Percentiles rank a stretch among this genome's conserved stretches.
phyloP scores from a whole-genome alignment of 345 rosid genomes.

The Psidium friedrichsthalianum region DNA sequence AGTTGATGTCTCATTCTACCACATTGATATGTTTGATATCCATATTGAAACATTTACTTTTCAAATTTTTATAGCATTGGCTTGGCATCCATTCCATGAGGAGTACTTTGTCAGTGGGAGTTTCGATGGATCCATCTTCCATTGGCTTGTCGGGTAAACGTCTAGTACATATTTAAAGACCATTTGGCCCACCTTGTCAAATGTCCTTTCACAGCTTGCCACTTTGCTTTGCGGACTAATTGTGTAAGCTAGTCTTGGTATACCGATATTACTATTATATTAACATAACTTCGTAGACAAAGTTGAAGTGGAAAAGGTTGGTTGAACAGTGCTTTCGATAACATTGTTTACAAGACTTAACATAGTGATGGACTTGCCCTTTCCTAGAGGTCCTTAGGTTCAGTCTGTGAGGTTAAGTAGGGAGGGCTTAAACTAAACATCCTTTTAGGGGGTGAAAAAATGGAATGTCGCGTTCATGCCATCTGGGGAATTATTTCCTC shows the following conservation, averaged over 20 bases:
- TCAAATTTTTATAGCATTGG: constrained; percentile 50
- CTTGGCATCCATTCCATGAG: constrained; percentile 99
- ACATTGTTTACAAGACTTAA: neutral
- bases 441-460: neutral
- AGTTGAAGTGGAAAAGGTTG: neutral
- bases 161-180: neutral
- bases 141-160: constrained; percentile 90
- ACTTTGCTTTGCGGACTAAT: neutral
- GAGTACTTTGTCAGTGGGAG: constrained; percentile 98
- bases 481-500: neutral
- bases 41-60: neutral
- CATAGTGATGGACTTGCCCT: neutral
- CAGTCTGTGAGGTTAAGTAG: neutral
- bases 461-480: neutral
- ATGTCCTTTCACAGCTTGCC: neutral
- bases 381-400: neutral
- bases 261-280: neutral
- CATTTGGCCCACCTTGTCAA: neutral
- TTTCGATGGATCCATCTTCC: constrained; percentile 83
- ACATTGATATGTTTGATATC: neutral
- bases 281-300: neutral
- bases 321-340: neutral
- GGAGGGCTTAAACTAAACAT: neutral
- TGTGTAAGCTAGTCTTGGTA: neutral
- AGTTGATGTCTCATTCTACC: neutral